Percentiles rank a stretch among this genome's conserved stretches.
Conservation (phyloP, 202 grass and related monocot genomes). For the Setaria italica region DNA sequence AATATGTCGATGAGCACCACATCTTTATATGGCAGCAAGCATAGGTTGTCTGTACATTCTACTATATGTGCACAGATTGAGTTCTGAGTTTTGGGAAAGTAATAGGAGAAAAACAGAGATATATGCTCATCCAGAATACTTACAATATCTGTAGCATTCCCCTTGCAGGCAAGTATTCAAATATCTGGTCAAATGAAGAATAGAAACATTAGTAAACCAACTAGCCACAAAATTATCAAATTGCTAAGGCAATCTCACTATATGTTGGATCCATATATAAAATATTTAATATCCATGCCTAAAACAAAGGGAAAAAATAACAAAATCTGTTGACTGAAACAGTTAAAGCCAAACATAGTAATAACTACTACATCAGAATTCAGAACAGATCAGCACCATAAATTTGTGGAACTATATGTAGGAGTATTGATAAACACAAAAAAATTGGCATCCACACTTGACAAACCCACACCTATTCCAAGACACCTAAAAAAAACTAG, state of each 20-base stretch:
- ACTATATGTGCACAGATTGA: not conserved
- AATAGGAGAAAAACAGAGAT: conserved; percentile 17
- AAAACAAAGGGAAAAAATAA: not conserved
- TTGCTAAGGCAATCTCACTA: not conserved
- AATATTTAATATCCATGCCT: not conserved
- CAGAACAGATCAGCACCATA: not conserved
- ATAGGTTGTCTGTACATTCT: not conserved
- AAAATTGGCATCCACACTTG: not conserved
- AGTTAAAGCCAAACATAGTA: not conserved
- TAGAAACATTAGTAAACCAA: not conserved
- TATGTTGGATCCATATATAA: not conserved
- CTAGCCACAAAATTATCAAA: not conserved
- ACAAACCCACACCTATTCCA: not conserved
- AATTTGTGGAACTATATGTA: not conserved
- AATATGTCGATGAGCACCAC: not conserved
- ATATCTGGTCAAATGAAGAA: conserved; percentile 53
- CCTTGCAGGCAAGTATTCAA: conserved; percentile 83
- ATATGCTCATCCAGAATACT: conserved; percentile 41
- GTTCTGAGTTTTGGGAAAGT: not conserved
- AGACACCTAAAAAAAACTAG: not conserved
- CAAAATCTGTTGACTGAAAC: not conserved
- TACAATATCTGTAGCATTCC: conserved; percentile 99
- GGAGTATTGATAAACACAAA: not conserved
- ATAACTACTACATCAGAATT: not conserved
- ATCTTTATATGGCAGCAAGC: not conserved